Conservation (phyloP, 169 alveolate species). For the Eimeria falciformis region DNA sequence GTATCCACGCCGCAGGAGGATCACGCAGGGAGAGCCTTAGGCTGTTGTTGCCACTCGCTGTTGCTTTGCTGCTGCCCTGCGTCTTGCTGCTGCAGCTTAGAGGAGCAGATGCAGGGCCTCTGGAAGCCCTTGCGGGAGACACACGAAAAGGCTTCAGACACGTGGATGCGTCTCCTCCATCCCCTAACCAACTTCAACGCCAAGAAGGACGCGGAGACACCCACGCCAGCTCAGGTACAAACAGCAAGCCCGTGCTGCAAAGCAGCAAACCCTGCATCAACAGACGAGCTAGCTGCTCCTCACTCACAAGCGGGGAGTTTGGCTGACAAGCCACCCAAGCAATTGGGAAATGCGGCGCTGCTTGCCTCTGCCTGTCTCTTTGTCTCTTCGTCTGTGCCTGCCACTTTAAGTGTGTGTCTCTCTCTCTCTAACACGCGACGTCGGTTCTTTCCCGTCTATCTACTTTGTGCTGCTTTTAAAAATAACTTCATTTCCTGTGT, state of each 20-base stretch:
- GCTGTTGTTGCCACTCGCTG: constrained; percentile 4
- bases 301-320: too few relatives aligned
- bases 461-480: background rate
- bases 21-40: background rate
- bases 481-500: too few relatives aligned
- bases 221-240: constrained; percentile 53
- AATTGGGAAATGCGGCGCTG: too few relatives aligned
- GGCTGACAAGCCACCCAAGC: too few relatives aligned
- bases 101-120: background rate
- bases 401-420: background rate
- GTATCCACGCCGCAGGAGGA: background rate
- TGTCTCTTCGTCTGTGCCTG: background rate
- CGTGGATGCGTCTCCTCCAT: constrained; percentile 10
- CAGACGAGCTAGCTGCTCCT: too few relatives aligned
- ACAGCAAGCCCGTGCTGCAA: background rate
- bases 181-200: background rate
- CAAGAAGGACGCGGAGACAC: background rate
- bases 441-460: background rate
- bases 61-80: background rate
- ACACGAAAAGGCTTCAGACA: constrained; percentile 20
- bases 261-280: background rate
- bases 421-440: background rate
- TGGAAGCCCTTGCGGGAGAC: constrained; percentile 20
- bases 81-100: constrained; percentile 7
- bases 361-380: too few relatives aligned